phyloP scores from a whole-genome alignment of 257 asterid genomes.

The Plantago elongata region DNA sequence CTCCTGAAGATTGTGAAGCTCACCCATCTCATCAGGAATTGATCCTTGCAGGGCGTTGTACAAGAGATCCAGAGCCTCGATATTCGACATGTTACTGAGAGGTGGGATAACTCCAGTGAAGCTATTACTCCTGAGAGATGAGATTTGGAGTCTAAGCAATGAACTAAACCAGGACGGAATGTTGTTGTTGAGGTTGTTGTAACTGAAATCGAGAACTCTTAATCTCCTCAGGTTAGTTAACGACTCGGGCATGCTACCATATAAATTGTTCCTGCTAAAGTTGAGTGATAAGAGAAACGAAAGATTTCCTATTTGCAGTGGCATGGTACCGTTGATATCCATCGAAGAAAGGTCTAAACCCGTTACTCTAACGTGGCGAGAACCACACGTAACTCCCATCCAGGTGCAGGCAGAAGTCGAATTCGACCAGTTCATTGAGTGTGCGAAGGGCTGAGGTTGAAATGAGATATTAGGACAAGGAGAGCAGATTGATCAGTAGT shows the following conservation, averaged over 20 bases:
- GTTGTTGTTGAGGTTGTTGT: conserved; percentile 1
- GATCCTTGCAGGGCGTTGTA: no score
- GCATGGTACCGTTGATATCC: conserved; percentile 26
- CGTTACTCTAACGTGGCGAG: conserved; percentile 25
- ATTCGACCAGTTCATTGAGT: conserved; percentile 19
- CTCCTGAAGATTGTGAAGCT: conserved; percentile 5
- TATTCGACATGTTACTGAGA: no score
- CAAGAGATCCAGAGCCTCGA: no score
- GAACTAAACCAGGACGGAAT: conserved; percentile 14
- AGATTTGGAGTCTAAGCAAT: not conserved
- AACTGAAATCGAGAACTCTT: not conserved
- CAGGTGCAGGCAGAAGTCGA: conserved; percentile 17
- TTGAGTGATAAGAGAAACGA: conserved; percentile 29
- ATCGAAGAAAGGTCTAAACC: conserved; percentile 18
- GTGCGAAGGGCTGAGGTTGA: conserved; percentile 1
- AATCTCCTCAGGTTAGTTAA: conserved; percentile 5
- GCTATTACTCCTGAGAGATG: conserved; percentile 4
- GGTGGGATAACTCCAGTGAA: no score
- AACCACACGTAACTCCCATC: conserved; percentile 30
- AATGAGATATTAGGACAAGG: conserved; percentile 7
- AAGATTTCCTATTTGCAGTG: conserved; percentile 32
- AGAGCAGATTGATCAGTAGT: conserved; percentile 16
- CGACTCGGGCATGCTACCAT: conserved; percentile 11
- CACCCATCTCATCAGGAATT: conserved; percentile 17
- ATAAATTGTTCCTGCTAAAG: conserved; percentile 11